Evolutionary conservation across 768 basidiomycete genomes (phyloP).

Genomic region (Leucosporidium scottii): DNA sequence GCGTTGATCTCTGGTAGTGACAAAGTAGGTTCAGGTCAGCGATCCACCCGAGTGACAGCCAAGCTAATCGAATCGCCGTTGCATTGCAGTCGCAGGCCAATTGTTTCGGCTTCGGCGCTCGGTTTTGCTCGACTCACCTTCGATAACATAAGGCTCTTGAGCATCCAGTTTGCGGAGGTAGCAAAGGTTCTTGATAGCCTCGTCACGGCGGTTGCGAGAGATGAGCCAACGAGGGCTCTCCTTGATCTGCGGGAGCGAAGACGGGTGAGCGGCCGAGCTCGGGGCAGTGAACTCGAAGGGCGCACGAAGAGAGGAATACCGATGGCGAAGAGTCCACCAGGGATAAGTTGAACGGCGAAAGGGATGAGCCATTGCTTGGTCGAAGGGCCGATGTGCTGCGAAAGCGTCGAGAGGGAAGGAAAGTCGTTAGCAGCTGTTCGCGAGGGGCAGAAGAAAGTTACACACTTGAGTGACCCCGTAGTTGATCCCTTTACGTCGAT

Average conservation of each 20-base stretch:
- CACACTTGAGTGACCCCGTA: constrained; percentile 30
- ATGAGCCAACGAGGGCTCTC: constrained; percentile 43
- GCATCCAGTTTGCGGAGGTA: constrained; percentile 39
- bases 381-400: constrained; percentile 39
- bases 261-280: too few species aligned
- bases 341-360: constrained; percentile 39
- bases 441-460: too few species aligned
- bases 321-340: constrained; percentile 36
- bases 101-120: too few species aligned
- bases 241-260: constrained; percentile 34
- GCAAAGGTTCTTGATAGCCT: constrained; percentile 39
- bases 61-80: too few species aligned
- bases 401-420: constrained; percentile 4
- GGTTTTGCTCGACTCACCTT: too few species aligned
- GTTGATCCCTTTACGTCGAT: constrained; percentile 3
- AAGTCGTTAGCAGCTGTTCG: too few species aligned
- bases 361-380: constrained; percentile 44
- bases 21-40: too few species aligned
- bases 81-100: too few species aligned
- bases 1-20: constrained; percentile 14
- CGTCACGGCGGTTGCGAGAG: constrained; percentile 33
- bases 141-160: constrained; percentile 20
- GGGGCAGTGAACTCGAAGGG: too few species aligned
- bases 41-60: too few species aligned
- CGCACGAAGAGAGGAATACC: constrained; percentile 31